These are phyloP conservation scores for Aleurites moluccanus DNA, from an alignment of 441 rosid species.

Conservation along the genomic window DNA sequence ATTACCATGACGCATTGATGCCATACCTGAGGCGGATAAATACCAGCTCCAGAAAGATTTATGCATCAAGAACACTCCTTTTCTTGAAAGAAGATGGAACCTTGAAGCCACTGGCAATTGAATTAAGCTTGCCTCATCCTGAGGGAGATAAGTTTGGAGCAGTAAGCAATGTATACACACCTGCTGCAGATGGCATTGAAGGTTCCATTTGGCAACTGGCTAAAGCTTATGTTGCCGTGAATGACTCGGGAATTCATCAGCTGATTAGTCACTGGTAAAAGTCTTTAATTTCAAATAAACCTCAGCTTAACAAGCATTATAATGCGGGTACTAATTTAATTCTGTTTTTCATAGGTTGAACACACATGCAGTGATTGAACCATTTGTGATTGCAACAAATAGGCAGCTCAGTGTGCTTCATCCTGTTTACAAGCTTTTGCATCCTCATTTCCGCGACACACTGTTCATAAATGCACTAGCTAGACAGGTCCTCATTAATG, in stretches of 20 bases:
- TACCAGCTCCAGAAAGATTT: conserved; percentile 42
- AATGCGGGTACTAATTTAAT: background rate
- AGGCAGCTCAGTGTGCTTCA: conserved; percentile 76
- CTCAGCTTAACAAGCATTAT: background rate
- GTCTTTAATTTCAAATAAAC: background rate
- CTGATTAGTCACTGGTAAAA: conserved; percentile 66
- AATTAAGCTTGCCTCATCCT: conserved; percentile 64
- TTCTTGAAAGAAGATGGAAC: conserved; percentile 58
- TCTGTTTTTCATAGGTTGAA: conserved; percentile 34
- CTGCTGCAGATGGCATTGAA: conserved; percentile 48
- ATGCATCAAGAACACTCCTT: conserved; percentile 63
- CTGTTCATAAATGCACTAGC: conserved; percentile 83
- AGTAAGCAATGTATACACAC: conserved; percentile 60
- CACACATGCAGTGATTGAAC: conserved; percentile 77
- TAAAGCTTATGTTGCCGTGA: conserved; percentile 70
- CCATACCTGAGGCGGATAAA: conserved; percentile 59
- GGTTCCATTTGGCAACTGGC: conserved; percentile 73
- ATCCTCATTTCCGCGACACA: conserved; percentile 84
- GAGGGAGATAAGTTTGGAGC: conserved; percentile 55
- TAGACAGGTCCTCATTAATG: conserved; percentile 66
- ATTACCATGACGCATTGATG: conserved; percentile 66
- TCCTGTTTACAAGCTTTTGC: conserved; percentile 69
- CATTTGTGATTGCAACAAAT: conserved; percentile 75
- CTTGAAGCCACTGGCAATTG: conserved; percentile 62
- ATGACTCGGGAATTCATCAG: conserved; percentile 76